Percentiles rank a stretch among this genome's conserved stretches.
These are phyloP conservation scores for Epithemia pelagica DNA, from an alignment of 108 stramenopile genomes.

Conservation along the genomic window DNA sequence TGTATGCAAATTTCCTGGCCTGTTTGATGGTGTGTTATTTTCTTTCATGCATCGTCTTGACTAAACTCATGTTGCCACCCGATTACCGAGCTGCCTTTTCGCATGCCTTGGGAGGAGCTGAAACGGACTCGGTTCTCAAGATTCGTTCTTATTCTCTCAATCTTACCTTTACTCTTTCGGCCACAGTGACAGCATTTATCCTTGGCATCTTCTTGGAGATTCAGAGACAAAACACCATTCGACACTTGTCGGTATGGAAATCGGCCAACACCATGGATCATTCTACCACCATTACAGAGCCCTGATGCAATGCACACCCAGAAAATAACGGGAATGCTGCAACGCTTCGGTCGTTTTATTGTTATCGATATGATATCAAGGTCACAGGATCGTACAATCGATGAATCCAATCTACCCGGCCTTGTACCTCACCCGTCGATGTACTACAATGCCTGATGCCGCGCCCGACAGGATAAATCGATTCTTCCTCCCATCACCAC, in stretches of 20 bases:
- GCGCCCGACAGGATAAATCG: too few species aligned
- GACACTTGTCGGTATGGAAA: constrained; percentile 22
- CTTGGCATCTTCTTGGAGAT: constrained; percentile 62
- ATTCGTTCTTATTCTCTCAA: constrained; percentile 46
- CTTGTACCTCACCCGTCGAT: too few species aligned
- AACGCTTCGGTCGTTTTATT: too few species aligned
- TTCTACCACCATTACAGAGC: too few species aligned
- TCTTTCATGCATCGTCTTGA: constrained; percentile 57
- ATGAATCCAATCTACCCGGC: too few species aligned
- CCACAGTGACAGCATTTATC: constrained; percentile 32
- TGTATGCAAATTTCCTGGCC: constrained; percentile 17
- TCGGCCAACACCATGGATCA: neutral
- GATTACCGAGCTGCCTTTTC: constrained; percentile 51
- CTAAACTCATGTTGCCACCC: constrained; percentile 59
- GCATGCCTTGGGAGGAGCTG: constrained; percentile 35
- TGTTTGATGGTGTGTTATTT: constrained; percentile 60
- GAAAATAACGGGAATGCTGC: too few species aligned
- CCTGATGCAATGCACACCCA: too few species aligned
- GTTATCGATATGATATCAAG: too few species aligned
- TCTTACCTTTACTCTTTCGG: constrained; percentile 41
- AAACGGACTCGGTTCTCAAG: constrained; percentile 18
- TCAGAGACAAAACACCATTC: constrained; percentile 56
- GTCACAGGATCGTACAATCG: too few species aligned
- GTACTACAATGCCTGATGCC: too few species aligned
- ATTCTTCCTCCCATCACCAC: too few species aligned